Evolutionary conservation across 805 yeast genomes (phyloP).

Genomic region (Candida andamanensis): DNA sequence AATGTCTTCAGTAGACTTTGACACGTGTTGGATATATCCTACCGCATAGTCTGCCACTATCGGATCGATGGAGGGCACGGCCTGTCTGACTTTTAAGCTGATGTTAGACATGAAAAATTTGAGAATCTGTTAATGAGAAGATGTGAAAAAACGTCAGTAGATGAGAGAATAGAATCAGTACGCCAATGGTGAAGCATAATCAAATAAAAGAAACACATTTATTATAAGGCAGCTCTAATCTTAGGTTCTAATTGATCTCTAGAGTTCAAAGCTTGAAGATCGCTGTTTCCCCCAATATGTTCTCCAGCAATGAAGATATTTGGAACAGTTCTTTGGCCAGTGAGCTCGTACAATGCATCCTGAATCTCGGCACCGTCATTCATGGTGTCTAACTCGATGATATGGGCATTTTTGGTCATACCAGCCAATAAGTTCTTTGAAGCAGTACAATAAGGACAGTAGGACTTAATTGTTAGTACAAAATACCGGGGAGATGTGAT

Average conservation of each 20-base stretch:
- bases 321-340: slow-evolving; percentile 94
- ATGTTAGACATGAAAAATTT: slow-evolving; percentile 32
- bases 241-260: slow-evolving; percentile 51
- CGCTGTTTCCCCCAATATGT: slow-evolving; percentile 95
- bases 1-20: slow-evolving; percentile 73
- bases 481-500: not conserved
- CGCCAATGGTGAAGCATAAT: not conserved
- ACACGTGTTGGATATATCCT: slow-evolving; percentile 82
- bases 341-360: slow-evolving; percentile 65
- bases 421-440: slow-evolving; percentile 41
- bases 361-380: slow-evolving; percentile 81
- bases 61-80: slow-evolving; percentile 81
- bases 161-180: no score
- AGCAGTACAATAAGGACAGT: slow-evolving; percentile 41
- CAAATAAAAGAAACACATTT: not conserved
- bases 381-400: slow-evolving; percentile 49
- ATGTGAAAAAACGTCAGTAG: slow-evolving; percentile 1
- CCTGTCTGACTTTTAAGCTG: slow-evolving; percentile 67
- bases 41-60: slow-evolving; percentile 85
- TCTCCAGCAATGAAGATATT: slow-evolving; percentile 84
- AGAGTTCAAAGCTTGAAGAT: slow-evolving; percentile 66
- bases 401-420: slow-evolving; percentile 42
- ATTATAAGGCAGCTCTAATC: slow-evolving; percentile 35
- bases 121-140: slow-evolving; percentile 3
- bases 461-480: slow-evolving; percentile 20